Conservation (phyloP, 345 rosid species). For the Pistacia atlantica region DNA sequence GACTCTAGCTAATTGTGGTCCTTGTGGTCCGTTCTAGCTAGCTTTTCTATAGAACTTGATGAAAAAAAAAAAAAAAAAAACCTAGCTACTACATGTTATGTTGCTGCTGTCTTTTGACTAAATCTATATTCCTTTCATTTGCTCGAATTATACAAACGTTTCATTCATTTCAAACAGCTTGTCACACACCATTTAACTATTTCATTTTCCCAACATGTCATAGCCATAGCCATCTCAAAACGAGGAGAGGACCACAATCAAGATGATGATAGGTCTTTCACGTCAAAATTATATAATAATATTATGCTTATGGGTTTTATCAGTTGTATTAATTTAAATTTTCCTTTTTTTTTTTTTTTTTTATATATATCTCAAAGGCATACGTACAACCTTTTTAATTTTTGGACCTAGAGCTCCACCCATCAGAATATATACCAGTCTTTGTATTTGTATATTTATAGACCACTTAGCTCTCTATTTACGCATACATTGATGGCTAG, state of each 20-base stretch:
- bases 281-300: too few species aligned
- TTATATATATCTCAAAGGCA: too few species aligned
- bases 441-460: too few species aligned
- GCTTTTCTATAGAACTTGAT: neutral
- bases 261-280: neutral
- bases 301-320: neutral
- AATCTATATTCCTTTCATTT: neutral
- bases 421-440: neutral
- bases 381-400: too few species aligned
- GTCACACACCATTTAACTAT: neutral
- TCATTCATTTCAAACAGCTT: constrained; percentile 1
- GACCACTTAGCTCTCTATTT: too few species aligned
- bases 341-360: too few species aligned
- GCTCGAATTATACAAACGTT: neutral
- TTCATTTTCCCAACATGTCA: neutral
- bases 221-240: neutral
- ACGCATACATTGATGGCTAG: too few species aligned
- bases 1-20: neutral
- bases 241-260: neutral
- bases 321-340: too few species aligned
- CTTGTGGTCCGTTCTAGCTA: neutral
- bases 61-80: neutral
- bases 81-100: neutral
- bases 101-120: neutral
- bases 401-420: neutral